phyloP scores from a whole-genome alignment of 345 rosid genomes.

The Linum lewisii region DNA sequence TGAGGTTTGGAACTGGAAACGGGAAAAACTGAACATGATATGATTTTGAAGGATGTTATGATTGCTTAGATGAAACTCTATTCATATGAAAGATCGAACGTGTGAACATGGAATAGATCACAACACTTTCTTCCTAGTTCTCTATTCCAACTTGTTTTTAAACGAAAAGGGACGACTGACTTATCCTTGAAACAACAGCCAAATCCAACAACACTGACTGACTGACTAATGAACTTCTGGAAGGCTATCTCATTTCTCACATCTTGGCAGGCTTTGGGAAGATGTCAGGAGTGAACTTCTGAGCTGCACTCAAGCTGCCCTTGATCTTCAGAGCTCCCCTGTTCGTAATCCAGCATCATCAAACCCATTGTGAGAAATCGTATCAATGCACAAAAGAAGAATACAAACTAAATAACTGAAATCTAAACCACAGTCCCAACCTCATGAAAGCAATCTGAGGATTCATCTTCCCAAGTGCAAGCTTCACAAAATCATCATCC shows the following conservation, averaged over 20 bases:
- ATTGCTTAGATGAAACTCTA: too few species aligned
- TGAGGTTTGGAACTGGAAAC: background rate
- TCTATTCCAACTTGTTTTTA: background rate
- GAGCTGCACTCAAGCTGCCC: conserved; percentile 92
- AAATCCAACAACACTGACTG: background rate
- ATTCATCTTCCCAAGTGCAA: conserved; percentile 83
- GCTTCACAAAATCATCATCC: conserved; percentile 90
- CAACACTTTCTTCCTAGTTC: background rate
- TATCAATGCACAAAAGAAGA: background rate
- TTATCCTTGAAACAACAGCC: too few species aligned
- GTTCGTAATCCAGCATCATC: conserved; percentile 11
- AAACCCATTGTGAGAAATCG: background rate
- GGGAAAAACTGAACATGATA: background rate
- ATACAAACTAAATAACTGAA: background rate
- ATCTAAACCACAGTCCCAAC: conserved; percentile 16
- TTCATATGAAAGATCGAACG: background rate
- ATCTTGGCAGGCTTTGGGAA: conserved; percentile 94
- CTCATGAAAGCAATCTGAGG: conserved; percentile 95
- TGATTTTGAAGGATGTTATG: background rate
- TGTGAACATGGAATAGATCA: background rate
- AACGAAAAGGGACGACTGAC: background rate
- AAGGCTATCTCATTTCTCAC: conserved; percentile 26
- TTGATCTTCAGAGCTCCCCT: conserved; percentile 94
- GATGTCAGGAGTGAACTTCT: conserved; percentile 92
- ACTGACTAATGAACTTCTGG: background rate